These are phyloP conservation scores for Russula sp. DNA, from an alignment of 768 basidiomycete genomes.

Conservation along the genomic window DNA sequence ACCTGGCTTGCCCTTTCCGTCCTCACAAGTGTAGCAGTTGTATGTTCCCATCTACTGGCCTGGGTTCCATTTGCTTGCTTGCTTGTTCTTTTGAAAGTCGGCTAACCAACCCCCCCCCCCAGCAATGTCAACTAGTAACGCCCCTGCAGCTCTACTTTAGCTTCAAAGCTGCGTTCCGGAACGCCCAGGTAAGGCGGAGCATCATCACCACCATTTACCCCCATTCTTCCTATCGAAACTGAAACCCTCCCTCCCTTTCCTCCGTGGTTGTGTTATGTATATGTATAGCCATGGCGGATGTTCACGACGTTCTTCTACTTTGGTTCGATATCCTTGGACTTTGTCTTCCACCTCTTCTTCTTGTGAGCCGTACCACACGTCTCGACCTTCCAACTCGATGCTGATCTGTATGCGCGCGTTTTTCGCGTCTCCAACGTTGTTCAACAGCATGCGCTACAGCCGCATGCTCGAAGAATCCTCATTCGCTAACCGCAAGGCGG, in stretches of 20 bases:
- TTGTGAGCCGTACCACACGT: slow-evolving; percentile 54
- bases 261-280: not conserved
- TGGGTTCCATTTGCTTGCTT: not conserved
- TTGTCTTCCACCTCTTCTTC: slow-evolving; percentile 97
- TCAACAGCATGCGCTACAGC: slow-evolving; percentile 88
- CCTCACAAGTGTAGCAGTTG: slow-evolving; percentile 77
- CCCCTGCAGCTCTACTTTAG: slow-evolving; percentile 92
- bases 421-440: not conserved
- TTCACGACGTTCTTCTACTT: slow-evolving; percentile 95
- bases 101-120: not conserved
- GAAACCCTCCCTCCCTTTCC: slow-evolving; percentile 14
- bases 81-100: no score
- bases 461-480: slow-evolving; percentile 96
- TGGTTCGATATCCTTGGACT: slow-evolving; percentile 87
- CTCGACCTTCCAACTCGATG: not conserved
- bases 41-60: slow-evolving; percentile 34
- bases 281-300: slow-evolving; percentile 70
- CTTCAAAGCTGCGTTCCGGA: slow-evolving; percentile 74
- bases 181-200: slow-evolving; percentile 55
- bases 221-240: not conserved
- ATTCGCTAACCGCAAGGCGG: slow-evolving; percentile 83
- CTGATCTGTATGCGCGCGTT: not conserved
- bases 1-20: slow-evolving; percentile 78
- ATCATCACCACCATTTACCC: not conserved
- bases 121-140: slow-evolving; percentile 93